Conservation (phyloP, 1,139 yeast species). For the Suhomyces guaymorum region DNA sequence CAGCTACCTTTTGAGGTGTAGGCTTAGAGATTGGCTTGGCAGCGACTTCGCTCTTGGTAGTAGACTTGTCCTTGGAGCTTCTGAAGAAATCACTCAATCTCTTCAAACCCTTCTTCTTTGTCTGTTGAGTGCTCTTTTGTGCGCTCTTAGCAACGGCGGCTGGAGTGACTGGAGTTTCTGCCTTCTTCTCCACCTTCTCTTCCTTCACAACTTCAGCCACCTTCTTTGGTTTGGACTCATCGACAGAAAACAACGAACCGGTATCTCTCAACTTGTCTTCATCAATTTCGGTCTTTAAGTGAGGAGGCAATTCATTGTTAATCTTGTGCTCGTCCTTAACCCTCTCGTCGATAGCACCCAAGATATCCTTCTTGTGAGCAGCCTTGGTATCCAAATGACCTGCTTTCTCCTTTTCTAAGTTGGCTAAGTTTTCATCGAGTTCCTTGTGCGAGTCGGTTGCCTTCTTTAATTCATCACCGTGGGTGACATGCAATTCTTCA, state of each 20-base stretch:
- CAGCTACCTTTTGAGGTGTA: slow-evolving; percentile 4
- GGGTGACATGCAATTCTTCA: slow-evolving; percentile 29
- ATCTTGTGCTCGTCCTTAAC: slow-evolving; percentile 47
- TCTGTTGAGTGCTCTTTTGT: slow-evolving; percentile 4
- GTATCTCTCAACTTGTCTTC: slow-evolving; percentile 45
- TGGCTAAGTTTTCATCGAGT: slow-evolving; percentile 32
- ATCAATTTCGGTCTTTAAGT: slow-evolving; percentile 45
- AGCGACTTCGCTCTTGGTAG: slow-evolving; percentile 8
- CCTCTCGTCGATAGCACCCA: slow-evolving; percentile 32
- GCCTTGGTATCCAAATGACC: slow-evolving; percentile 32
- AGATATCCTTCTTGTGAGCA: slow-evolving; percentile 36
- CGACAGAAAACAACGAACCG: slow-evolving; percentile 40
- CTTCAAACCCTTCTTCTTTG: slow-evolving; percentile 15
- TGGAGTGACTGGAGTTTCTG: slow-evolving; percentile 7
- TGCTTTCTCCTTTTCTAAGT: slow-evolving; percentile 33
- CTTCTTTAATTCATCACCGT: slow-evolving; percentile 28
- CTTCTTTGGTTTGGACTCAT: slow-evolving; percentile 20
- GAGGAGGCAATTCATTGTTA: slow-evolving; percentile 54
- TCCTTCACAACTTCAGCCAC: slow-evolving; percentile 19
- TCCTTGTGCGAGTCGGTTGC: slow-evolving; percentile 27
- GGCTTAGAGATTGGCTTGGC: slow-evolving; percentile 10
- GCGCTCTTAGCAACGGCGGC: slow-evolving; percentile 10
- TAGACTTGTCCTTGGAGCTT: slow-evolving; percentile 9
- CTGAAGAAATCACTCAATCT: slow-evolving; percentile 18
- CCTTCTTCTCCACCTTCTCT: slow-evolving; percentile 6